These are phyloP conservation scores for Tetrapisispora namnaoensis DNA, from an alignment of 805 yeast species.

Conservation along the genomic window DNA sequence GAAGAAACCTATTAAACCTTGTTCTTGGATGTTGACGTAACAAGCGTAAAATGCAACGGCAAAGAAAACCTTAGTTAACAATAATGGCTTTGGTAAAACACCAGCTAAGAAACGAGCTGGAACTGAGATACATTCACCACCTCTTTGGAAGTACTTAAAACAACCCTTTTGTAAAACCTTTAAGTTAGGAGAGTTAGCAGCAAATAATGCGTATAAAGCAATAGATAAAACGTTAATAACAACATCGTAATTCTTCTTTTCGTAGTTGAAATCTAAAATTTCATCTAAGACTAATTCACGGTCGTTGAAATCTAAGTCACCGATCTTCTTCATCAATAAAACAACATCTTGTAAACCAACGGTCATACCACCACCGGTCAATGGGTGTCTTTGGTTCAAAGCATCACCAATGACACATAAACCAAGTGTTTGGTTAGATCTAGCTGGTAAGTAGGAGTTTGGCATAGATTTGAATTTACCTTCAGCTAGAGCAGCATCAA, in stretches of 20 bases:
- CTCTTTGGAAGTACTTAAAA: constrained; percentile 72
- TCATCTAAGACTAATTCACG: constrained; percentile 46
- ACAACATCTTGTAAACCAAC: constrained; percentile 86
- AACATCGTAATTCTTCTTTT: constrained; percentile 68
- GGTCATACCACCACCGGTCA: constrained; percentile 99
- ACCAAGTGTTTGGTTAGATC: constrained; percentile 61
- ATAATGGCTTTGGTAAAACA: constrained; percentile 60
- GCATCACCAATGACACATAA: constrained; percentile 85
- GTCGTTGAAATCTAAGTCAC: constrained; percentile 40
- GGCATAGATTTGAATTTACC: constrained; percentile 78
- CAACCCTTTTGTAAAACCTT: constrained; percentile 77
- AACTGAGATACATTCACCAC: constrained; percentile 67
- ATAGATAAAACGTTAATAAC: constrained; percentile 86
- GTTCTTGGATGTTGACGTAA: constrained; percentile 50
- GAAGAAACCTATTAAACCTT: constrained; percentile 59
- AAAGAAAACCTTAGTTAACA: constrained; percentile 77
- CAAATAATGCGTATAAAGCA: constrained; percentile 82
- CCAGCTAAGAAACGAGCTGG: constrained; percentile 86
- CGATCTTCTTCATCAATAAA: constrained; percentile 42
- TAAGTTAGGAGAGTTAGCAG: constrained; percentile 66
- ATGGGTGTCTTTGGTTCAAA: constrained; percentile 93
- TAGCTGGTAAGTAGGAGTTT: constrained; percentile 79
- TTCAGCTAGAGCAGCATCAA: constrained; percentile 49
- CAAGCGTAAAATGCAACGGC: constrained; percentile 83
- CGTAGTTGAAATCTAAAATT: constrained; percentile 58